Evolutionary conservation across 441 rosid species (phyloP), one percentile per base, ranked within the genome.

Genomic region (Mallotus repandus): DNA sequence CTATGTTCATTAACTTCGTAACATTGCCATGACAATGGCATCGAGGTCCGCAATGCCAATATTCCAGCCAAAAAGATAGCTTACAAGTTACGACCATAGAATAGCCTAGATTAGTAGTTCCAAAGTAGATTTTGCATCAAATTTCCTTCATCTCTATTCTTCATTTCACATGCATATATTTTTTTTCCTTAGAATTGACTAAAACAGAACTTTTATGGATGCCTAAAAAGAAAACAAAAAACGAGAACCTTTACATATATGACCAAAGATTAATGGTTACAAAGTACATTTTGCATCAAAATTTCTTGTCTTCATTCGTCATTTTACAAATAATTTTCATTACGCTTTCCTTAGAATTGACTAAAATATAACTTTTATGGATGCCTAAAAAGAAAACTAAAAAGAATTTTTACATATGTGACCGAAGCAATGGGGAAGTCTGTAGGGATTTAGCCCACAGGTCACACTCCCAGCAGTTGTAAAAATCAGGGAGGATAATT

Each of bases 381-480:
- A 2, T 14, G 52, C 52, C 52, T 19, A 22, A 58, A 63, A 49
- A 4, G 25, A 48, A 53, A 38, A 38, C 41, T 1, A 38, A 38
- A 38, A 38, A 53, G 9, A 18, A 4, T 64, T 73, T 63, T 50
- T 58, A 18, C 74, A 50, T 38, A 21, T 63, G 60, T 35, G 5
- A 58, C 55, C 68, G 43, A 62, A 21, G 4, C 50, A 75, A 22
- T 13, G 19, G 41, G 16, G 59, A 56, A 73, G 46, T n/a, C 19
- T 66, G 52, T 13, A 63, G 11, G 56, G 41, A 67, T 32, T 49
- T 29, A 9, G 58, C 41, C 25, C 8, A 50, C 22, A n/a, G 63
- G 7, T 45, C 32, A 45, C 7, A 12, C 0, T 52, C 68, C 50
- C 48, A n/a, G 32, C 11, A 55, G 15, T 0, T 25, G 41, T 38